Evolutionary conservation across 2,329 filamentous ascomycete genomes (phyloP).

Genomic region (Endocalyx cinctus): DNA sequence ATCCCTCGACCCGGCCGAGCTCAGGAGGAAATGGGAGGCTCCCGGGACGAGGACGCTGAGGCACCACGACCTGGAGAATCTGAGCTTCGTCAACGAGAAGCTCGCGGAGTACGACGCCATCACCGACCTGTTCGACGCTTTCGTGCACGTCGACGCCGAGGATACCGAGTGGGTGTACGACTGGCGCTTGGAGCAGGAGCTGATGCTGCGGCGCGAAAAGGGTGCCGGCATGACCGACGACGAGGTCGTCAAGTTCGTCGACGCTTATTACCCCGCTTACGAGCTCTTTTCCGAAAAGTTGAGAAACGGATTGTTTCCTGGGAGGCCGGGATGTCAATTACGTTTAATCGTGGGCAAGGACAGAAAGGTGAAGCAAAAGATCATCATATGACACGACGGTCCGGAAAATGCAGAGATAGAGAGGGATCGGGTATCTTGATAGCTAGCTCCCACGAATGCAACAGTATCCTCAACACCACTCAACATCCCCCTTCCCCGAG

Average conservation of each 20-base stretch:
- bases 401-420: too few species aligned
- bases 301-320: constrained; percentile 50
- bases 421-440: constrained; percentile 16
- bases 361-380: constrained; percentile 53
- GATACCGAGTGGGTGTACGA: constrained; percentile 72
- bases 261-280: constrained; percentile 66
- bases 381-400: constrained; percentile 45
- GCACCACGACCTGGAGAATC: constrained; percentile 43
- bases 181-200: constrained; percentile 81
- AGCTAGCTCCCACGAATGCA: constrained; percentile 7
- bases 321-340: constrained; percentile 51
- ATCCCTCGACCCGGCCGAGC: constrained; percentile 47
- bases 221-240: constrained; percentile 79
- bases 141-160: constrained; percentile 63
- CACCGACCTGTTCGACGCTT: constrained; percentile 47
- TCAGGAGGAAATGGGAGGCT: constrained; percentile 48
- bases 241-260: constrained; percentile 70
- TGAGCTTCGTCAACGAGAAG: constrained; percentile 45
- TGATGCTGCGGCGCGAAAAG: constrained; percentile 58
- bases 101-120: constrained; percentile 44
- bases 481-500: not conserved
- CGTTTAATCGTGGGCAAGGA: constrained; percentile 57
- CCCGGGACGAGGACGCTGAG: constrained; percentile 42
- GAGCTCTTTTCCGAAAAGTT: constrained; percentile 62
- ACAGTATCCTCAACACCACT: too few species aligned